Evolutionary conservation across 2,329 filamentous ascomycete species (phyloP), one percentile per base, ranked within the genome.

Genomic region (Hyphodiscus sp.): DNA sequence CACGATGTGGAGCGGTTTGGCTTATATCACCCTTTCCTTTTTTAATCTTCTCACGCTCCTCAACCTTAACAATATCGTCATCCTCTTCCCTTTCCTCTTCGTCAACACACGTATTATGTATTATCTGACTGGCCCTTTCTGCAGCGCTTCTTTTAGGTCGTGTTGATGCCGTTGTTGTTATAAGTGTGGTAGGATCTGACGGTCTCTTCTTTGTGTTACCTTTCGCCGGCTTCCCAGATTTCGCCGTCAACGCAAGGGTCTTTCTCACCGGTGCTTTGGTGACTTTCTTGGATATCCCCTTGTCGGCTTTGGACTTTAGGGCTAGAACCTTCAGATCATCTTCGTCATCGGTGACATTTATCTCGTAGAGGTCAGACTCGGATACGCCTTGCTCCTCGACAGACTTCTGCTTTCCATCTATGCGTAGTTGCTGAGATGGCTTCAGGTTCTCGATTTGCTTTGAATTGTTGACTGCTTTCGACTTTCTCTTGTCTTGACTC

Each of bases 61-160:
- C 8, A 16, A 44, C 42, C 42, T 44, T 16, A 13, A 19, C 16
- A 23, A 13, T n/a, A 15, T 38, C 11, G 10, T 44, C 18, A 16
- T 4, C 42, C 3, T 19, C n/a, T 18, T 44, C 18, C 10, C 7
- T 23, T 18, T 44, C 42, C 3, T 20, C 42, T 11, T 19, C 42
- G n/a, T 16, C 19, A 3, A 13, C 8, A 13, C 42, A 19, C 15
- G 18, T 33, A 29, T 50, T 38, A 8, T 47, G 41, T 15, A 57
- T 29, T 45, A 43, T 54, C 20, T 49, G 20, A 13, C n/a, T 38
- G 9, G 15, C 4, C 15, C 41, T 23, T 11, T 9, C 20, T 7
- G 7, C n/a, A 19, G 16, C 43, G 7, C 42, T 50, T 54, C 52
- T 50, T 20, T 23, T 46, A n/a, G 13, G n/a, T 43, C 47, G 30